Base-by-base conservation (phyloP, 768 basidiomycete species). In the Boletellus ananiceps region DNA sequence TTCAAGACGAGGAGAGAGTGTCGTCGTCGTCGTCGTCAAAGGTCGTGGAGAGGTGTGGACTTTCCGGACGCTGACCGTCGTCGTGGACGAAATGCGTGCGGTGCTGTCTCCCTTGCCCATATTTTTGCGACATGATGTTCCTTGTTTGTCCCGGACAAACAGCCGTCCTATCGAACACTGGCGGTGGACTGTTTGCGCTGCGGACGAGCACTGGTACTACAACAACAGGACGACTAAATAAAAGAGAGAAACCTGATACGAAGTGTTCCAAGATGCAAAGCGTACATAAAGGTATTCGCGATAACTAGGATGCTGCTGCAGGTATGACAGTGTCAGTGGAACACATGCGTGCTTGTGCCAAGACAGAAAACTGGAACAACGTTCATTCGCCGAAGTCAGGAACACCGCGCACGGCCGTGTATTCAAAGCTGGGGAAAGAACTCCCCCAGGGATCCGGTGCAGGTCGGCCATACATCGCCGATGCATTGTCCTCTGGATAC, bases 381-480 rank as follows among this genome's bases (percentile, higher is more conserved):
- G 27, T 42, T 36, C 21, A 3, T 44, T n/a, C n/a, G 21, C 21
- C n/a, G n/a, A 44, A 27, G 34, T 57, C 45, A 56, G 48, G 11
- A 47, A 38, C 41, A 36, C 45, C 46, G 64, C 88, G 89, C 33
- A 50, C 41, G 16, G 55, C 51, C 0, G 57, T 55, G 63, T 90
- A 89, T 44, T 89, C 88, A 58, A 92, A 93, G 47, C 85, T 82
- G 15, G 85, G 83, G 73, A 94, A 94, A 32, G 72, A 74, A 16
- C 69, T 62, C 31, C 90, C 91, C 68, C 81, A 80, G 3, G 71
- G 75, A 66, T 90, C 88, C 3, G 72, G 60, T 0, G 72, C 77
- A 8, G 71, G 67, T 44, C 74, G 62, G 13, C 88, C 88, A 56
- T 91, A 91, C 42, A 69, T 59, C 37, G 76, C 61, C 1, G 80